Evolutionary conservation across 225 moss, liverwort and hornwort genomes (phyloP).

Genomic region (Lunularia cruciata): DNA sequence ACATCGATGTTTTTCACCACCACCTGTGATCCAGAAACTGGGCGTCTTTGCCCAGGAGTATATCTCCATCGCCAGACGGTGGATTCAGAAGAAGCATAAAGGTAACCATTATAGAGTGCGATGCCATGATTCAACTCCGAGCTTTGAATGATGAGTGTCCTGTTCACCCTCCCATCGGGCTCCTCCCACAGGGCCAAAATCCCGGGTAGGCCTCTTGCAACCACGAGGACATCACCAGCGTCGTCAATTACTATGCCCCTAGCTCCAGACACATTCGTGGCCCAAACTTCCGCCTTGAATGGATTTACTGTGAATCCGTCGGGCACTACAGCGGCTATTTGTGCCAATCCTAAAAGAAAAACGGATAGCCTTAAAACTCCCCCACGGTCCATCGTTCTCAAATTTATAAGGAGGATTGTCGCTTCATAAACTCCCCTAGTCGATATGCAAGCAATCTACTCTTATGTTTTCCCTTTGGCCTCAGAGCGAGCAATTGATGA

Average conservation of each 20-base stretch:
- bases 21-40: slow-evolving; percentile 6
- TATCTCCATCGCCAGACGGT: slow-evolving; percentile 47
- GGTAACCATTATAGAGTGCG: slow-evolving; percentile 9
- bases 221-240: slow-evolving; percentile 37
- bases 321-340: background rate
- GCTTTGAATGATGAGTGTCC: slow-evolving; percentile 30
- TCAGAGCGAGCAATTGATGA: no score
- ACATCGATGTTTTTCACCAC: slow-evolving; percentile 15
- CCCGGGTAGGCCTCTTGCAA: slow-evolving; percentile 4
- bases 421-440: no score
- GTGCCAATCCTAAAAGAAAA: background rate
- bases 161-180: slow-evolving; percentile 21
- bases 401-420: no score
- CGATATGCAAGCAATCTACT: no score
- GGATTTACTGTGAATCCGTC: slow-evolving; percentile 7
- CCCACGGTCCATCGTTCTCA: no score
- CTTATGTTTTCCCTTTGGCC: no score
- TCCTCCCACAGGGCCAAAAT: slow-evolving; percentile 43
- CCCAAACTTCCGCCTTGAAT: slow-evolving; percentile 37
- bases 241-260: slow-evolving; percentile 39
- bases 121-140: slow-evolving; percentile 37
- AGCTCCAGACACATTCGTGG: slow-evolving; percentile 16
- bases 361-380: background rate
- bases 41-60: slow-evolving; percentile 25
- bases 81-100: slow-evolving; percentile 37